Evolutionary conservation across 2,329 filamentous ascomycete species (phyloP).

Genomic region (Dryadomyces quercivorus): DNA sequence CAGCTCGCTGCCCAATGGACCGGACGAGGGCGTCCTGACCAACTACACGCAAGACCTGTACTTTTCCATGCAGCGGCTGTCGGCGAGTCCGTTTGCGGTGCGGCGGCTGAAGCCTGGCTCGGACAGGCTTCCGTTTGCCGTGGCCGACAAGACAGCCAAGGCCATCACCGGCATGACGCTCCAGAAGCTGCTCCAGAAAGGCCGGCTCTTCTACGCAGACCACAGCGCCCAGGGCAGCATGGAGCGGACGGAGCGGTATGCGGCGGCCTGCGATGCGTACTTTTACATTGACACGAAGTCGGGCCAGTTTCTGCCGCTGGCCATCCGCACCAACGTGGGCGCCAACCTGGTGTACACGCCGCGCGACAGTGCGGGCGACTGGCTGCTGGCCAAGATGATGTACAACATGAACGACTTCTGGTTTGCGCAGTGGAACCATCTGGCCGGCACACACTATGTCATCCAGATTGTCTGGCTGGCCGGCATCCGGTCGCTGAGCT

Average conservation of each 20-base stretch:
- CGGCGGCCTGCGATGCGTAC: constrained; percentile 30
- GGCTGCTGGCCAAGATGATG: constrained; percentile 37
- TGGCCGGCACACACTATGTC: constrained; percentile 29
- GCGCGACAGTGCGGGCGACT: constrained; percentile 29
- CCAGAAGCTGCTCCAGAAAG: constrained; percentile 19
- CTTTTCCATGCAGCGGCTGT: constrained; percentile 35
- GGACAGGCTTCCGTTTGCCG: constrained; percentile 23
- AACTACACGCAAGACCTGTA: constrained; percentile 33
- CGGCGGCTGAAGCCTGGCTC: constrained; percentile 18
- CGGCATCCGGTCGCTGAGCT: constrained; percentile 31
- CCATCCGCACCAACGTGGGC: constrained; percentile 32
- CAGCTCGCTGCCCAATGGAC: constrained; percentile 22
- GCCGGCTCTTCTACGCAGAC: constrained; percentile 31
- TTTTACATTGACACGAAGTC: constrained; percentile 30
- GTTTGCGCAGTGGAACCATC: constrained; percentile 29
- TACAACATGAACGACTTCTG: constrained; percentile 36
- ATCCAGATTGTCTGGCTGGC: constrained; percentile 30
- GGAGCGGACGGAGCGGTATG: constrained; percentile 19
- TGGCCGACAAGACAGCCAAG: constrained; percentile 19
- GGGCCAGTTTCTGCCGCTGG: constrained; percentile 32
- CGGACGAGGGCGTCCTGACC: constrained; percentile 22
- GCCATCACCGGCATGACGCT: constrained; percentile 21
- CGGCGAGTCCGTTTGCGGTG: constrained; percentile 26
- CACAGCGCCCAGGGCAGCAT: constrained; percentile 23
- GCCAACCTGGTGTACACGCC: constrained; percentile 33